Evolutionary conservation across 2,329 filamentous ascomycete species (phyloP).

Genomic region (Fusarium hainanense): DNA sequence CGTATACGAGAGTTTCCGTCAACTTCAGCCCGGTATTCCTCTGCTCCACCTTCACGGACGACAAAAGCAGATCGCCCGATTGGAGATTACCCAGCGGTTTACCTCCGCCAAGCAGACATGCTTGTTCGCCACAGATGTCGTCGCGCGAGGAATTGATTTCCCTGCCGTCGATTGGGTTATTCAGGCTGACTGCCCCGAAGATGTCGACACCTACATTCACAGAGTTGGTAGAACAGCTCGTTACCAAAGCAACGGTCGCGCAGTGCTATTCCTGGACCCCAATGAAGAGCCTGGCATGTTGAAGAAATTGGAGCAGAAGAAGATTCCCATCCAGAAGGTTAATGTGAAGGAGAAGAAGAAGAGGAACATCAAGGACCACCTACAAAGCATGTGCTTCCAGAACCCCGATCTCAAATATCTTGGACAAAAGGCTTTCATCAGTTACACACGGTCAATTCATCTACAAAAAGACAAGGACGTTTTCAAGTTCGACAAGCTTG

Average conservation of each 20-base stretch:
- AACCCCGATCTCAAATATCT: slow-evolving; percentile 94
- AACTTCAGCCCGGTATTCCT: slow-evolving; percentile 93
- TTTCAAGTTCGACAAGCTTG: slow-evolving; percentile 84
- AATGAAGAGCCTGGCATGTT: slow-evolving; percentile 95
- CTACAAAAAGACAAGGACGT: slow-evolving; percentile 92
- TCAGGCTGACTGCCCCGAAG: slow-evolving; percentile 97
- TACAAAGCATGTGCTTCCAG: slow-evolving; percentile 97
- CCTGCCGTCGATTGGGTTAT: slow-evolving; percentile 98
- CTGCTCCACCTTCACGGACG: slow-evolving; percentile 92
- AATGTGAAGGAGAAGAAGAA: slow-evolving; percentile 92
- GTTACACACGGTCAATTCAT: slow-evolving; percentile 85
- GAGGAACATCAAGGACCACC: slow-evolving; percentile 81
- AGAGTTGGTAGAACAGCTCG: slow-evolving; percentile 94
- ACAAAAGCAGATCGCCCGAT: slow-evolving; percentile 88
- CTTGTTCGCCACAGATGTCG: slow-evolving; percentile 94
- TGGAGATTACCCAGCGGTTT: slow-evolving; percentile 90
- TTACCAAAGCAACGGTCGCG: slow-evolving; percentile 87
- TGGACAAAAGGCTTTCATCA: slow-evolving; percentile 94
- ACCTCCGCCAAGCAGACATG: slow-evolving; percentile 84
- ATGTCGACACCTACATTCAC: slow-evolving; percentile 97
- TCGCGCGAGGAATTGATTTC: slow-evolving; percentile 93
- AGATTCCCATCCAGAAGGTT: slow-evolving; percentile 87
- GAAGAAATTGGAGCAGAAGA: slow-evolving; percentile 84
- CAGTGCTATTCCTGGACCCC: slow-evolving; percentile 91
- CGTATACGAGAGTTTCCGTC: slow-evolving; percentile 91